Conservation (phyloP, 2,329 filamentous ascomycete genomes). For the Metarhizium humberi region DNA sequence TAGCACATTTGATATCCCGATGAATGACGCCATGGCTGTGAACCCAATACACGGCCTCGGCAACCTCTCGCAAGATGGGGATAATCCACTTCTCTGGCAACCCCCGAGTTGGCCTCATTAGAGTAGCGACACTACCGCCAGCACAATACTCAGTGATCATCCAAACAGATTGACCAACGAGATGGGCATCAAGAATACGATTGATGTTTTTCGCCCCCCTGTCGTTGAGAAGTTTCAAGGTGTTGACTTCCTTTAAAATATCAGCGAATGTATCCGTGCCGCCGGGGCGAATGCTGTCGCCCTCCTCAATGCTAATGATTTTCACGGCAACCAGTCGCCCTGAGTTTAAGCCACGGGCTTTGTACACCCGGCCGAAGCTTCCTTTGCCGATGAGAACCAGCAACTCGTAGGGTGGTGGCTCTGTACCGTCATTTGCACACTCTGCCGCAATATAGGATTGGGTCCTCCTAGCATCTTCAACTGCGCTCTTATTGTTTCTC, state of each 20-base stretch:
- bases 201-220: slow-evolving; percentile 71
- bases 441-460: slow-evolving; percentile 52
- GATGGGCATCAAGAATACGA: slow-evolving; percentile 66
- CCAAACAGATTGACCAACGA: slow-evolving; percentile 72
- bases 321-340: slow-evolving; percentile 55
- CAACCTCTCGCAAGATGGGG: slow-evolving; percentile 56
- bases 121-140: slow-evolving; percentile 68
- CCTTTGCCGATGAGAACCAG: slow-evolving; percentile 66
- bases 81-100: slow-evolving; percentile 62
- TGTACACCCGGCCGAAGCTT: slow-evolving; percentile 66
- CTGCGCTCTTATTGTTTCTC: slow-evolving; percentile 41
- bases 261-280: slow-evolving; percentile 52
- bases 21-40: slow-evolving; percentile 60
- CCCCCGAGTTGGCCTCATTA: slow-evolving; percentile 56
- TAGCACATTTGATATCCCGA: slow-evolving; percentile 65
- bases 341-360: slow-evolving; percentile 37
- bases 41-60: slow-evolving; percentile 56
- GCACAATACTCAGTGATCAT: slow-evolving; percentile 80
- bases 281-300: slow-evolving; percentile 54
- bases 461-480: slow-evolving; percentile 62
- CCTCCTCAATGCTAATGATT: slow-evolving; percentile 68
- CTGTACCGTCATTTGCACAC: slow-evolving; percentile 46
- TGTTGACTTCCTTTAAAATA: slow-evolving; percentile 52
- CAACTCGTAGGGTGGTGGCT: slow-evolving; percentile 55
- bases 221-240: slow-evolving; percentile 63